phyloP scores from a whole-genome alignment of 805 yeast genomes.

The Sugiyamaella americana region DNA sequence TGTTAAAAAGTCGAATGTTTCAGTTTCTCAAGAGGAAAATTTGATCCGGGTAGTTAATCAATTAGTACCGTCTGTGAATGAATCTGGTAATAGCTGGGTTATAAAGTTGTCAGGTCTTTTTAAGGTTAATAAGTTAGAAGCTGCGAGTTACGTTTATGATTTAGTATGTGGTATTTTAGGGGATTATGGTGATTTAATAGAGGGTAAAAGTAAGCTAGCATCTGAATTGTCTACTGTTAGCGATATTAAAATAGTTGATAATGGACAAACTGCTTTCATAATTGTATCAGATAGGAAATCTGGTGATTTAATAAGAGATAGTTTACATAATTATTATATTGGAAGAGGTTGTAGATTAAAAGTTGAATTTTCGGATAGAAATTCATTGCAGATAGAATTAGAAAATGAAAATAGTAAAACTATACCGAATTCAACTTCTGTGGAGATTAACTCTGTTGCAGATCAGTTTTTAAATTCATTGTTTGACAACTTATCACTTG shows the following conservation, averaged over 20 bases:
- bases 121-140: not conserved
- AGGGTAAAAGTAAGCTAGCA: not conserved
- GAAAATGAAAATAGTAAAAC: not conserved
- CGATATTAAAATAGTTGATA: not conserved
- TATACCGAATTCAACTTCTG: not conserved
- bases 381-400: not conserved
- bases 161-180: not conserved
- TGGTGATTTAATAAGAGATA: constrained; percentile 11
- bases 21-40: too few relatives aligned
- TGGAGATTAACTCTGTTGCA: not conserved
- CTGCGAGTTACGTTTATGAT: not conserved
- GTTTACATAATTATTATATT: constrained; percentile 9
- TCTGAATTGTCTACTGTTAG: not conserved
- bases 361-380: constrained; percentile 1
- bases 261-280: not conserved
- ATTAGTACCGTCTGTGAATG: too few relatives aligned
- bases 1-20: not conserved
- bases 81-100: not conserved
- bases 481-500: not conserved
- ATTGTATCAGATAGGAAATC: constrained; percentile 2
- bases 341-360: constrained; percentile 10
- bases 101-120: not conserved
- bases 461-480: not conserved
- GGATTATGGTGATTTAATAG: not conserved
- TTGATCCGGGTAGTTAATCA: too few relatives aligned